Conservation (phyloP, 305 asterid species). For the Petunia hybrid region DNA sequence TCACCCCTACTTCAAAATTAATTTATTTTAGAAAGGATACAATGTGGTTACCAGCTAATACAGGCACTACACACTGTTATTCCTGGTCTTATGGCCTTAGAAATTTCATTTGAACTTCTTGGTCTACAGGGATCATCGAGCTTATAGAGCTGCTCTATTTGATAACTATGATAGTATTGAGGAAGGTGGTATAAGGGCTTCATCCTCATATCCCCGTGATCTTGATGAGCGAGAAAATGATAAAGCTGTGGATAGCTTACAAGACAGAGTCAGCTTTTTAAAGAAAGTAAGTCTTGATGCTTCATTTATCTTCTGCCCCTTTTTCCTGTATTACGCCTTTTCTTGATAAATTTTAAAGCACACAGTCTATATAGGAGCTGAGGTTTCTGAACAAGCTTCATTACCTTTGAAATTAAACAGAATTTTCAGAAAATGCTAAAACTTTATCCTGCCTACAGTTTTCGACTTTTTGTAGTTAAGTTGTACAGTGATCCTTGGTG, state of each 20-base stretch:
- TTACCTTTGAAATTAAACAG: not conserved
- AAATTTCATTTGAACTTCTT: conserved; percentile 25
- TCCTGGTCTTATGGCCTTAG: conserved; percentile 20
- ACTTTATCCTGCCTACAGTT: not conserved
- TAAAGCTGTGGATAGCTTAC: conserved; percentile 75
- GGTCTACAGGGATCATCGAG: conserved; percentile 75
- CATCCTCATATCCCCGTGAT: conserved; percentile 69
- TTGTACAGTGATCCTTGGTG: not conserved
- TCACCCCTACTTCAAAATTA: not conserved
- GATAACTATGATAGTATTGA: conserved; percentile 79
- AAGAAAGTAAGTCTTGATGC: conserved; percentile 61
- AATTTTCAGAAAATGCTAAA: not conserved
- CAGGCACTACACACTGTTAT: not conserved
- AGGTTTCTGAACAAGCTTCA: conserved; percentile 17
- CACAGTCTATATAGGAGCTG: conserved; percentile 17
- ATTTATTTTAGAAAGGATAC: not conserved
- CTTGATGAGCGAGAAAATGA: conserved; percentile 76
- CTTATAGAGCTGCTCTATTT: conserved; percentile 75
- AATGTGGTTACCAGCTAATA: not conserved
- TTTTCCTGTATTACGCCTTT: not conserved
- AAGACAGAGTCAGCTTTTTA: conserved; percentile 81
- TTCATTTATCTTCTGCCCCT: conserved; percentile 31
- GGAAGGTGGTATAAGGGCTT: conserved; percentile 78
- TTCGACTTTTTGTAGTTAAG: not conserved
- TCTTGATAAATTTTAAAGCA: conserved; percentile 21